Evolutionary conservation across 2,329 filamentous ascomycete species (phyloP).

Genomic region (Purpureocillium takamizusanense): DNA sequence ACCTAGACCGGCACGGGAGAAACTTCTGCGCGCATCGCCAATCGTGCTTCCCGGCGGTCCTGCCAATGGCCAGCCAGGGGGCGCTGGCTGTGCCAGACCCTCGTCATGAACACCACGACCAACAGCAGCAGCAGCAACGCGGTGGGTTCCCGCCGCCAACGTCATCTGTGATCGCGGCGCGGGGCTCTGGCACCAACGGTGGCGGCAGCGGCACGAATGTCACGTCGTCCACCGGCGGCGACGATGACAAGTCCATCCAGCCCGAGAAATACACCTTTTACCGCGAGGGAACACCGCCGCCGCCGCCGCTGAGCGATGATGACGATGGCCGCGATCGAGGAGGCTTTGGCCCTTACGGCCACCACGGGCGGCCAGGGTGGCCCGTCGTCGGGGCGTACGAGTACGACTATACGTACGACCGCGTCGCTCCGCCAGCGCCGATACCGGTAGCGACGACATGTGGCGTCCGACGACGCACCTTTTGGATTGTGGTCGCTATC

Average conservation of each 20-base stretch:
- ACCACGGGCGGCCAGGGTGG: too few relatives aligned
- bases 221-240: too few relatives aligned
- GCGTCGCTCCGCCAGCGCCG: conserved; percentile 12
- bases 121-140: too few relatives aligned
- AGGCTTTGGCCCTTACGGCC: conserved; percentile 7
- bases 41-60: too few relatives aligned
- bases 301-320: conserved; percentile 17
- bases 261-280: conserved; percentile 27
- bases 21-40: too few relatives aligned
- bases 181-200: too few relatives aligned
- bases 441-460: conserved; percentile 12
- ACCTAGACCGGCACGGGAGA: too few relatives aligned
- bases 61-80: too few relatives aligned
- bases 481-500: conserved; percentile 25
- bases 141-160: too few relatives aligned
- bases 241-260: neutral
- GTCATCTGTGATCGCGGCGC: too few relatives aligned
- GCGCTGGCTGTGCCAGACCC: neutral
- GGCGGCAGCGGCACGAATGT: too few relatives aligned
- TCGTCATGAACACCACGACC: neutral
- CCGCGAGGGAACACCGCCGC: conserved; percentile 26
- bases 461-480: conserved; percentile 19
- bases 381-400: neutral
- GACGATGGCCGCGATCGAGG: conserved; percentile 3
- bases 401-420: conserved; percentile 16